Evolutionary conservation across 2,329 filamentous ascomycete species (phyloP), one percentile per base, ranked within the genome.

Genomic region (Paecilomyces sp.): DNA sequence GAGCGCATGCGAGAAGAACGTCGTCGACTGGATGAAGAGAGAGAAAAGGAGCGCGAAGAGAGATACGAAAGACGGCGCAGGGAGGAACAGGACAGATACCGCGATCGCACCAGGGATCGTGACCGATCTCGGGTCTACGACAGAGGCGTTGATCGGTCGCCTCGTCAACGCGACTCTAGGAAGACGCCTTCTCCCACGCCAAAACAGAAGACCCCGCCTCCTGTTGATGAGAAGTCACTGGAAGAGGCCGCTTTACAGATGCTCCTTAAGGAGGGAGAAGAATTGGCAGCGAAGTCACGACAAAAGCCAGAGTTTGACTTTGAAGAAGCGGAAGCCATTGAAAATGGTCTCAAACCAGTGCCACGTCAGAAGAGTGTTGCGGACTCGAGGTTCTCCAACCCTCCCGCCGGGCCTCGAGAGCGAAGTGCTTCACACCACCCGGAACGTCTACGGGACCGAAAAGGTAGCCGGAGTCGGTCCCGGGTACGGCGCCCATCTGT

Each of bases 211-310:
- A 71, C 70, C 2, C 68, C 60, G 33, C 51, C 68, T n/a, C 66
- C 70, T 3, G 77, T 83, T 55, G 77, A 79, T 59, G 81, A 84
- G 60, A 83, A 84, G 68, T 77, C 80, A 18, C 68, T 85, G 54
- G 83, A 85, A 65, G 79, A 82, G 62, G 76, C 80, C 41, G 83
- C 83, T 11, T 72, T 85, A 57, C 77, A 83, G 60, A 68, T 81
- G 61, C 74, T 85, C 11, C 66, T 85, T 24, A 79, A 77, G 64
- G 83, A 85, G 69, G 81, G 82, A 55, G 78, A 83, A 64, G 77
- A 82, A 63, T 74, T 82, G 62, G 80, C 81, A 8, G 81, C 81
- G 25, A 83, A 82, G 65, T 76, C 78, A 3, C 73, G 75, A 41
- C 75, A 78, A 61, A 77, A 80, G 59, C 79, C 79, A 4, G 81